These are phyloP conservation scores for Cyclaneusma minus DNA, from an alignment of 2,329 filamentous ascomycete species.

Conservation along the genomic window DNA sequence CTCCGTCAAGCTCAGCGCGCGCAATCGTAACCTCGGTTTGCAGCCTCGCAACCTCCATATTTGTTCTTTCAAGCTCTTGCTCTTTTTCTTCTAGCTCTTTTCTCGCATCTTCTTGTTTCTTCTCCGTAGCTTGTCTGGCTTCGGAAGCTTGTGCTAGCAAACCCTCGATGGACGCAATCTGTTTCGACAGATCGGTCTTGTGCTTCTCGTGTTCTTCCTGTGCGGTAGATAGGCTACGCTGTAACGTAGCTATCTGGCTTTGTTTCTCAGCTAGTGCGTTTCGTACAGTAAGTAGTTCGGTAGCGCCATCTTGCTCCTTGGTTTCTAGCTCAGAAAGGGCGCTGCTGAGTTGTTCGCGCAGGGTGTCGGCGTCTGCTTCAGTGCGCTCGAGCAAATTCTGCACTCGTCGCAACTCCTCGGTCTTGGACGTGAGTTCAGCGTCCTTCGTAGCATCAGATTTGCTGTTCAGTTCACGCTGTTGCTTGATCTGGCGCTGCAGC, in stretches of 20 bases:
- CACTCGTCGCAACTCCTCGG: conserved; percentile 35
- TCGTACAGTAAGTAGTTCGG: too few species aligned
- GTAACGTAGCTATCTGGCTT: too few species aligned
- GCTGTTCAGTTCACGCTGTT: conserved; percentile 83
- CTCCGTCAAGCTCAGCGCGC: conserved; percentile 80
- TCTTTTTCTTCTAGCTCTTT: conserved; percentile 19
- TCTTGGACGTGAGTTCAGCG: conserved; percentile 42
- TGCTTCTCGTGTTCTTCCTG: not conserved
- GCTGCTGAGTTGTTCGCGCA: conserved; percentile 18
- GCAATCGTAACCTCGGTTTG: conserved; percentile 80
- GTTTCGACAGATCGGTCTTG: not conserved
- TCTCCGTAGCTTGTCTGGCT: not conserved
- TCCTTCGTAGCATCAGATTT: conserved; percentile 65
- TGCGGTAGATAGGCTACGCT: too few species aligned
- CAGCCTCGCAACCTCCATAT: conserved; percentile 47
- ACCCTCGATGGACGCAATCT: conserved; percentile 2
- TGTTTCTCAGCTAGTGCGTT: too few species aligned
- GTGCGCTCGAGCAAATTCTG: conserved; percentile 19
- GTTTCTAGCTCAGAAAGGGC: too few species aligned
- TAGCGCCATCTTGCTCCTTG: not conserved
- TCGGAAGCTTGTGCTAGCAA: conserved; percentile 5
- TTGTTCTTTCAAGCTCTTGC: conserved; percentile 35
- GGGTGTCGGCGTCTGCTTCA: conserved; percentile 17
- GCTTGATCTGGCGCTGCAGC: conserved; percentile 81
- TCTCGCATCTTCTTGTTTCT: conserved; percentile 6